Conservation (phyloP, 1,284 basidiomycete genomes). For the Apiotrichum veenhuisii region DNA sequence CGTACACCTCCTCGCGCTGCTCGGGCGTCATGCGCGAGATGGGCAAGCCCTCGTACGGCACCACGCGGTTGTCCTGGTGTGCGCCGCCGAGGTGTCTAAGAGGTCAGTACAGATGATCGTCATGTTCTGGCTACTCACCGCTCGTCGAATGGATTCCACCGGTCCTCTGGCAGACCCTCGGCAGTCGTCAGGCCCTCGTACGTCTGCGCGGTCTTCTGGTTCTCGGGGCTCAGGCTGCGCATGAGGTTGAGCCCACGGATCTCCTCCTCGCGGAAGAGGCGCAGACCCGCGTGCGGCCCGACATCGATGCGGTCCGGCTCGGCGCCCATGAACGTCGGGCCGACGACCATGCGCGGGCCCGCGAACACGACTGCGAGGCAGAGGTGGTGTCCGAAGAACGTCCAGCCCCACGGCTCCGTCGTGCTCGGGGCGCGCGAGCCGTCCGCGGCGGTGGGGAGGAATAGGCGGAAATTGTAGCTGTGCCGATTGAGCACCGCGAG, state of each 20-base stretch:
- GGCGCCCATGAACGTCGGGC: conserved; percentile 45
- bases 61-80: conserved; percentile 41
- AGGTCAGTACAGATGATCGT: too few relatives aligned
- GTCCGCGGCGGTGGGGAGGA: conserved; percentile 14
- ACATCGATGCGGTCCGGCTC: conserved; percentile 46
- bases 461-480: conserved; percentile 46
- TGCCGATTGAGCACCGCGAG: conserved; percentile 38
- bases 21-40: conserved; percentile 28
- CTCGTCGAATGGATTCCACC: conserved; percentile 49
- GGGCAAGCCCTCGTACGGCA: conserved; percentile 40
- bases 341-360: conserved; percentile 39
- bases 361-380: conserved; percentile 43
- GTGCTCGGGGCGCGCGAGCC: background rate
- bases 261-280: conserved; percentile 44
- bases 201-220: conserved; percentile 36
- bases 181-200: conserved; percentile 27
- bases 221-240: conserved; percentile 31
- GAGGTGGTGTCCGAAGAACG: conserved; percentile 47
- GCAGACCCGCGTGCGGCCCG: conserved; percentile 35
- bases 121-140: too few relatives aligned
- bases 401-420: conserved; percentile 39
- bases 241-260: conserved; percentile 37
- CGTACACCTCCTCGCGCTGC: conserved; percentile 34
- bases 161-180: conserved; percentile 33
- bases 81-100: conserved; percentile 39